Evolutionary conservation across 805 yeast genomes (phyloP).

Genomic region (Starmerella powellii): DNA sequence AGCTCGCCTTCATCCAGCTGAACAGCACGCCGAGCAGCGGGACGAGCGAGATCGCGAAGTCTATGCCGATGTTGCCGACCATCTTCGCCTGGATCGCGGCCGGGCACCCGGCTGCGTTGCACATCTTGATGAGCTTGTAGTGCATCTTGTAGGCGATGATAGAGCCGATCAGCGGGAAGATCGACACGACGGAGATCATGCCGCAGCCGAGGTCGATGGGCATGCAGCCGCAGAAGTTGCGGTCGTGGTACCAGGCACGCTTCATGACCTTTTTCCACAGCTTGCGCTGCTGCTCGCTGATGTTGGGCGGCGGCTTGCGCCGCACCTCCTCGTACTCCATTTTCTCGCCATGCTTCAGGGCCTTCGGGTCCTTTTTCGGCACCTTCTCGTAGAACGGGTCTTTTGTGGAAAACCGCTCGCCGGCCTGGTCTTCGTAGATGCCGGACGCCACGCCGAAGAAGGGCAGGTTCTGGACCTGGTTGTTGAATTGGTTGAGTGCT

Average conservation of each 20-base stretch:
- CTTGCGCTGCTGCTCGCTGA: conserved; percentile 47
- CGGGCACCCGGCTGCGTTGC: conserved; percentile 51
- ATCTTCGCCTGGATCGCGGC: conserved; percentile 48
- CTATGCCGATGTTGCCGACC: conserved; percentile 64
- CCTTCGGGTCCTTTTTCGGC: conserved; percentile 34
- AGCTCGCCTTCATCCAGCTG: conserved; percentile 72
- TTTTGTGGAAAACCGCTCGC: conserved; percentile 47
- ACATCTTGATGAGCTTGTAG: conserved; percentile 49
- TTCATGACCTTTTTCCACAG: conserved; percentile 63
- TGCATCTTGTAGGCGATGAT: conserved; percentile 67
- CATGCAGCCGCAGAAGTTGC: conserved; percentile 45
- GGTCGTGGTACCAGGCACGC: conserved; percentile 80
- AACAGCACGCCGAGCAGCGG: conserved; percentile 72
- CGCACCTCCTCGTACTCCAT: conserved; percentile 36
- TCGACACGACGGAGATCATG: conserved; percentile 55
- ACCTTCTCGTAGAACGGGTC: conserved; percentile 27
- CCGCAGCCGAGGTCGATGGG: conserved; percentile 60
- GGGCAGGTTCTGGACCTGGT: conserved; percentile 38
- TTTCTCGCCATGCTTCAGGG: conserved; percentile 26
- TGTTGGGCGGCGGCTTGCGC: conserved; percentile 40
- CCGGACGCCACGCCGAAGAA: conserved; percentile 48
- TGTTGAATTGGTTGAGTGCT: conserved; percentile 13
- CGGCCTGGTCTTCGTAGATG: conserved; percentile 54
- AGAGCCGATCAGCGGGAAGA: conserved; percentile 81
- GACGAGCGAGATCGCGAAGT: conserved; percentile 60